These are phyloP conservation scores for Auriscalpium microsporum DNA, from an alignment of 768 basidiomycete genomes.

Conservation along the genomic window DNA sequence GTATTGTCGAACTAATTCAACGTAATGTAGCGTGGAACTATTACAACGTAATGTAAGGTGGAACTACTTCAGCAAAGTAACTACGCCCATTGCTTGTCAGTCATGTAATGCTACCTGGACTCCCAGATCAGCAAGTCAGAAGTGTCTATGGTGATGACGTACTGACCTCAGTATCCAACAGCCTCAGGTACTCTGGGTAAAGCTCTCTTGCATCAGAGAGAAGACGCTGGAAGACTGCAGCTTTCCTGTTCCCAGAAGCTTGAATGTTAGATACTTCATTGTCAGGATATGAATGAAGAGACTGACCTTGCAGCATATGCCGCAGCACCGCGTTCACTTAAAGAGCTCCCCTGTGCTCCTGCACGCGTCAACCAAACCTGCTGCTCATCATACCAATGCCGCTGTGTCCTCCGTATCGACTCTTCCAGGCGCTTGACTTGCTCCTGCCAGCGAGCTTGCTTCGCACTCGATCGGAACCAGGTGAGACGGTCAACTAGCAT, in stretches of 20 bases:
- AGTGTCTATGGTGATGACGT: background rate
- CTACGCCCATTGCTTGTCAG: background rate
- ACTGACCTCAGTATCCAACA: background rate
- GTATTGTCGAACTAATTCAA: background rate
- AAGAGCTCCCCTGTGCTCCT: background rate
- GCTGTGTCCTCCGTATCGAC: background rate
- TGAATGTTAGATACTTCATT: background rate
- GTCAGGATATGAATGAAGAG: background rate
- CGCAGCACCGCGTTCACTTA: background rate
- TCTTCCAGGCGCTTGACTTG: background rate
- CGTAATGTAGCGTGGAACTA: background rate
- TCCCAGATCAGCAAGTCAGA: background rate
- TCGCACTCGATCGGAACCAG: background rate
- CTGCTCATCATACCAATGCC: background rate
- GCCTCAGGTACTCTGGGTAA: background rate
- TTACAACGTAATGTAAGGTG: no score
- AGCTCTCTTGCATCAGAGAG: background rate
- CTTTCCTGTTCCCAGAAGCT: background rate
- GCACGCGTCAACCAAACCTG: background rate
- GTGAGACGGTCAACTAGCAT: background rate
- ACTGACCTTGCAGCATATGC: background rate
- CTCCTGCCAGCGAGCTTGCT: background rate
- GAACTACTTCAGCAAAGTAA: background rate
- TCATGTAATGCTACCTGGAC: background rate
- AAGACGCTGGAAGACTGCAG: background rate